Percentiles rank a stretch among this genome's conserved stretches.
These are phyloP conservation scores for Claviceps africana DNA, from an alignment of 2,329 filamentous ascomycete genomes.

Conservation along the genomic window DNA sequence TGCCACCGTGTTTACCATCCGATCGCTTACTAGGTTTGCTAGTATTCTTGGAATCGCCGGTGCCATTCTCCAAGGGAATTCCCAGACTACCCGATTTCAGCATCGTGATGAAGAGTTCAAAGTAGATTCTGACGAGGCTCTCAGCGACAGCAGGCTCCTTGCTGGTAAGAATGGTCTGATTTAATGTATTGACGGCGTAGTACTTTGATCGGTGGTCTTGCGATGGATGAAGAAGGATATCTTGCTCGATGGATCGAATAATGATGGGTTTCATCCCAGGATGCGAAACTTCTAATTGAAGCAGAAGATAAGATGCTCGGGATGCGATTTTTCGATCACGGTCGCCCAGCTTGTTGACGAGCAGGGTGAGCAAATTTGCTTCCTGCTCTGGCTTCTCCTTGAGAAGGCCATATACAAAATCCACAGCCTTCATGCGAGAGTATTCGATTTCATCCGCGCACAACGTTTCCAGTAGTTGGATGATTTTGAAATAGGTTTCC, in stretches of 20 bases:
- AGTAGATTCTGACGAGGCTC: conserved; percentile 79
- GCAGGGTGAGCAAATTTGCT: conserved; percentile 73
- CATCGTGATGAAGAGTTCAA: conserved; percentile 70
- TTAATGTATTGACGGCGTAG: conserved; percentile 90
- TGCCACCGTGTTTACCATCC: conserved; percentile 6
- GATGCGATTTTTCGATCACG: conserved; percentile 92
- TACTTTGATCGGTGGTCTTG: conserved; percentile 85
- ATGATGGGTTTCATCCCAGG: conserved; percentile 89
- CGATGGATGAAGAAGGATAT: conserved; percentile 73
- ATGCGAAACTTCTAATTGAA: conserved; percentile 79
- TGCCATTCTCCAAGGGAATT: conserved; percentile 30
- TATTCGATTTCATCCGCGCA: conserved; percentile 93
- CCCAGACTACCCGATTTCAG: conserved; percentile 46
- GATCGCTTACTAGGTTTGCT: conserved; percentile 15
- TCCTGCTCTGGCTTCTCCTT: conserved; percentile 97
- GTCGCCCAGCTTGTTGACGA: conserved; percentile 95
- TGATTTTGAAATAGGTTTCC: conserved; percentile 78
- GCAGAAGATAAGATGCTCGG: conserved; percentile 78
- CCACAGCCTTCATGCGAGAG: conserved; percentile 73
- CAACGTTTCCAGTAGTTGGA: conserved; percentile 85
- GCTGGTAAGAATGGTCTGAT: conserved; percentile 82
- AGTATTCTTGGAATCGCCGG: conserved; percentile 13
- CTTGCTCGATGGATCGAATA: conserved; percentile 70
- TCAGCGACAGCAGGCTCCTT: conserved; percentile 73
- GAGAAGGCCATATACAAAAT: conserved; percentile 80